A percentile compares a stretch with the other conserved stretches of the same genome.
These are phyloP conservation scores for Didymosphaeria variabile DNA, from an alignment of 2,329 filamentous ascomycete genomes.

Conservation along the genomic window DNA sequence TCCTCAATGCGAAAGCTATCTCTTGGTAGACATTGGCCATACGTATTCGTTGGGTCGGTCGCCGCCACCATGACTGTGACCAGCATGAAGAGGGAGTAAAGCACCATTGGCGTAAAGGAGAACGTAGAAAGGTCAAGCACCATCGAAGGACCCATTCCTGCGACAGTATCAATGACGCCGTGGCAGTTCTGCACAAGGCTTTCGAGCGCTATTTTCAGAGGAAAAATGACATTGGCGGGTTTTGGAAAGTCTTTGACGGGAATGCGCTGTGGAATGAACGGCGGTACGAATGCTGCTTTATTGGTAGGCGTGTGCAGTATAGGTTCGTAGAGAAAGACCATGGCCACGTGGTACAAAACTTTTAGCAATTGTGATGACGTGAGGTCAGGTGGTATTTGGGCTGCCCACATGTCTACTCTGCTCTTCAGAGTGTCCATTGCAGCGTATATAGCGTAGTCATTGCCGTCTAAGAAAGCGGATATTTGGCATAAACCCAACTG, in stretches of 20 bases:
- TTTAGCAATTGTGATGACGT: conserved; percentile 32
- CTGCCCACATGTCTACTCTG: conserved; percentile 35
- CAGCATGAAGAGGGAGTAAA: conserved; percentile 37
- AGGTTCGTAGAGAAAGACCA: conserved; percentile 34
- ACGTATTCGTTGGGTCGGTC: conserved; percentile 35
- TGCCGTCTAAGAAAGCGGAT: conserved; percentile 29
- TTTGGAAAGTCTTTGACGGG: conserved; percentile 37
- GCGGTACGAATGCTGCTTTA: conserved; percentile 35
- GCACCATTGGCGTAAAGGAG: conserved; percentile 33
- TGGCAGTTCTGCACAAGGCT: conserved; percentile 34
- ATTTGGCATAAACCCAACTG: conserved; percentile 31
- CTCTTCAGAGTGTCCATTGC: conserved; percentile 26
- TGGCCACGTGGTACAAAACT: conserved; percentile 35
- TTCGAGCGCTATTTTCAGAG: conserved; percentile 27
- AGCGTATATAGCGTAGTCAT: conserved; percentile 30
- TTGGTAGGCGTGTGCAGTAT: conserved; percentile 39
- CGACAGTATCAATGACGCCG: conserved; percentile 30
- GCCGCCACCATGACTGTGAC: conserved; percentile 33
- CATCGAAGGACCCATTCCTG: conserved; percentile 34
- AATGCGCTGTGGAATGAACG: conserved; percentile 37
- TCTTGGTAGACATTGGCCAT: conserved; percentile 30
- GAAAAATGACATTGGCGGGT: conserved; percentile 27
- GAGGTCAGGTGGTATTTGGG: conserved; percentile 31
- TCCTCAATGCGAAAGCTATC: conserved; percentile 32
- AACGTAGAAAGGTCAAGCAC: conserved; percentile 35